Conservation (phyloP, 257 asterid species). For the Eucommia ulmoides region DNA sequence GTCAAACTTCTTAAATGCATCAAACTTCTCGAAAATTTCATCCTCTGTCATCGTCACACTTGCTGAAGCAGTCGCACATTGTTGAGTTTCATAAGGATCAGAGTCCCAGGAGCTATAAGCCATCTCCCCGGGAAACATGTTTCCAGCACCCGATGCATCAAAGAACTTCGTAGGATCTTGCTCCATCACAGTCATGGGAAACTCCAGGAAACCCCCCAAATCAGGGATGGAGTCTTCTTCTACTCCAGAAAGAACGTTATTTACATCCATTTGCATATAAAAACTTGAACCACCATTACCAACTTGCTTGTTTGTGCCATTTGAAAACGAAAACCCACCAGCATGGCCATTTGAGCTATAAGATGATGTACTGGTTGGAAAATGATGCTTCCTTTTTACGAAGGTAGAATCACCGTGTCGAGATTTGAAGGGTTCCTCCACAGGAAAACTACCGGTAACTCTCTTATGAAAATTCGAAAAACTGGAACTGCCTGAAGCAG, state of each 20-base stretch:
- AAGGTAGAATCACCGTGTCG: background rate
- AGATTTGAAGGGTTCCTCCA: slow-evolving; percentile 6
- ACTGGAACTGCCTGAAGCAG: slow-evolving; percentile 14
- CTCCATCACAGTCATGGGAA: no score
- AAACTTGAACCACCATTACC: slow-evolving; percentile 6
- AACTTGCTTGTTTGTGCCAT: slow-evolving; percentile 2
- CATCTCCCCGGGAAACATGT: slow-evolving; percentile 6
- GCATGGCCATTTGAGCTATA: slow-evolving; percentile 6
- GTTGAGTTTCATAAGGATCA: slow-evolving; percentile 14
- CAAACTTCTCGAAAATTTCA: slow-evolving; percentile 32
- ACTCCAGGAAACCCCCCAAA: background rate
- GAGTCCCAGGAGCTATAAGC: slow-evolving; percentile 11
- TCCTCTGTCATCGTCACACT: slow-evolving; percentile 24
- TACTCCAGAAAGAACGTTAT: background rate
- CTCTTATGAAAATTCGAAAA: no score
- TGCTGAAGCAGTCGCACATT: slow-evolving; percentile 18
- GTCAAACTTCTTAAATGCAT: slow-evolving; percentile 53
- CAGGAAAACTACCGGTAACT: no score
- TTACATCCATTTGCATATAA: slow-evolving; percentile 3
- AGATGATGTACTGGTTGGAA: slow-evolving; percentile 3
- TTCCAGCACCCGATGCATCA: background rate
- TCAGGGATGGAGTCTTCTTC: slow-evolving; percentile 9
- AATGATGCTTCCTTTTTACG: slow-evolving; percentile 13
- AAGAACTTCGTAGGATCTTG: no score
- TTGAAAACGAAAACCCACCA: slow-evolving; percentile 1